phyloP scores from a whole-genome alignment of 257 asterid genomes.

The Solanum sejunctum region DNA sequence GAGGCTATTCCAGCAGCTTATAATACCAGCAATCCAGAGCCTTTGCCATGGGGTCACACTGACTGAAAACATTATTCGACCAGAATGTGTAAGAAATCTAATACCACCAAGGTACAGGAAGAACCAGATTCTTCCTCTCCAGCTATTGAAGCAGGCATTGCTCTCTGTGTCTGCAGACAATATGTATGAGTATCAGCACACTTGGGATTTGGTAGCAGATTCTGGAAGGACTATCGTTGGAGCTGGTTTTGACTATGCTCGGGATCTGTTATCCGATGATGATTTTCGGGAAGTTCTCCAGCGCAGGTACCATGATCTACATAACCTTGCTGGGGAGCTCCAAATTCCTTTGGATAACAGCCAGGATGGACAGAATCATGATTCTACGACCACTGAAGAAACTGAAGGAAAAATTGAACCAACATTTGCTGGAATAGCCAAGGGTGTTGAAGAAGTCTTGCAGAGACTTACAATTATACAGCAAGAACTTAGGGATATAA shows the following conservation, averaged over 20 bases:
- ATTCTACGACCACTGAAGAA: conserved; percentile 20
- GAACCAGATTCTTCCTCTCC: conserved; percentile 38
- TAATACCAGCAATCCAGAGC: conserved; percentile 55
- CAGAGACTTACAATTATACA: conserved; percentile 73
- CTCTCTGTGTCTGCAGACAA: conserved; percentile 76
- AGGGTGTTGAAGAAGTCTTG: conserved; percentile 70
- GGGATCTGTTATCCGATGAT: conserved; percentile 75
- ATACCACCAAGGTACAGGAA: conserved; percentile 57
- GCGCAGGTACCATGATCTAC: conserved; percentile 57
- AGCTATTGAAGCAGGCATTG: conserved; percentile 49
- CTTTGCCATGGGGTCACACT: conserved; percentile 47
- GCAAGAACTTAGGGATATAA: conserved; percentile 74
- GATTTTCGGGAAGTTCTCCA: conserved; percentile 86
- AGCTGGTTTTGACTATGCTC: conserved; percentile 59
- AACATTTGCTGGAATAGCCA: conserved; percentile 64
- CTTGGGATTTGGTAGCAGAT: conserved; percentile 52
- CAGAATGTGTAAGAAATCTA: conserved; percentile 57
- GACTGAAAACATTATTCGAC: conserved; percentile 53
- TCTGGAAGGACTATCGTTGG: conserved; percentile 45
- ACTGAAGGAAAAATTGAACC: conserved; percentile 49
- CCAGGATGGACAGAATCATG: conserved; percentile 6
- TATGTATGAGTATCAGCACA: conserved; percentile 86
- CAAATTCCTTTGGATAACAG: conserved; percentile 48
- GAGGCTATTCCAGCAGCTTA: conserved; percentile 61
- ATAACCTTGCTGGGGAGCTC: conserved; percentile 80